Conservation (phyloP, 2,329 filamentous ascomycete species). For the Sclerotinia nivalis region DNA sequence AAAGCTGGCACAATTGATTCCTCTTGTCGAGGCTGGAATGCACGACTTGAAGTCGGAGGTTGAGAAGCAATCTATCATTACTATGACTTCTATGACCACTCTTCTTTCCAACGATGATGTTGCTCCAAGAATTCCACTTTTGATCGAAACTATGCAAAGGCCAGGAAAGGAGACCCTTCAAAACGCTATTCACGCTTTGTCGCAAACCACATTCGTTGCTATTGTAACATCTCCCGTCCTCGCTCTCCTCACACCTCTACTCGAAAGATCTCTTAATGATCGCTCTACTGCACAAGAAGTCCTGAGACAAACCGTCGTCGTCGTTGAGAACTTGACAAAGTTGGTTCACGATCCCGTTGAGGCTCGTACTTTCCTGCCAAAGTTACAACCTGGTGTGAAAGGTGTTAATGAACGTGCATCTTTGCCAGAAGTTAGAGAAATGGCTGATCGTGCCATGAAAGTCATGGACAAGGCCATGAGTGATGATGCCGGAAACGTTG, state of each 20-base stretch:
- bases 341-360: constrained; percentile 95
- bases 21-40: constrained; percentile 89
- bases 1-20: constrained; percentile 83
- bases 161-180: constrained; percentile 85
- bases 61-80: constrained; percentile 84
- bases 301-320: constrained; percentile 90
- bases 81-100: constrained; percentile 87
- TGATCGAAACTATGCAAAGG: constrained; percentile 94
- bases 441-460: constrained; percentile 76
- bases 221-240: constrained; percentile 94
- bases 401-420: constrained; percentile 84
- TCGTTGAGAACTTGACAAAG: constrained; percentile 97
- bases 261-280: constrained; percentile 91
- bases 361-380: constrained; percentile 91
- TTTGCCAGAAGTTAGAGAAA: constrained; percentile 88
- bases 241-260: constrained; percentile 87
- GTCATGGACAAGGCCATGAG: constrained; percentile 95
- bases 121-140: constrained; percentile 82
- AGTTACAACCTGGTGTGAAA: constrained; percentile 91
- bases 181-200: constrained; percentile 95
- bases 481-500: constrained; percentile 61
- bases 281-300: constrained; percentile 92
- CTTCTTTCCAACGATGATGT: constrained; percentile 97
- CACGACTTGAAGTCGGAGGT: constrained; percentile 92
- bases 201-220: constrained; percentile 97